Conservation (phyloP, 495 filamentous ascomycete genomes). For the Penicillium arizonense region DNA sequence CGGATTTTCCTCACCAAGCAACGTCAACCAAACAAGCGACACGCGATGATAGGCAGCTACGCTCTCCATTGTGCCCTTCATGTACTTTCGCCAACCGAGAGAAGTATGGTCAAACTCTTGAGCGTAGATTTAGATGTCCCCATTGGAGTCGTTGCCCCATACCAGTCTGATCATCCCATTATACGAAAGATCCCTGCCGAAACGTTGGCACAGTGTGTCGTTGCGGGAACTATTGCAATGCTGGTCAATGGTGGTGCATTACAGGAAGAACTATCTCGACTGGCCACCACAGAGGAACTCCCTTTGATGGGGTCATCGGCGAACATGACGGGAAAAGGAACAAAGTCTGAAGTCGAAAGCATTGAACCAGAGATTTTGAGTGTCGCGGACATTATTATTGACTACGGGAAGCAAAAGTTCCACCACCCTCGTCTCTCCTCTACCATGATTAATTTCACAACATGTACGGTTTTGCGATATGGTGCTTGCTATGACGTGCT, state of each 20-base stretch:
- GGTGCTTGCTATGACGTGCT: slow-evolving; percentile 35
- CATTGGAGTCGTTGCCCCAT: slow-evolving; percentile 24
- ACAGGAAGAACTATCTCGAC: slow-evolving; percentile 21
- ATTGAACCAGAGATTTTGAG: slow-evolving; percentile 27
- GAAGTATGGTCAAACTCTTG: slow-evolving; percentile 16
- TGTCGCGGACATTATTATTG: slow-evolving; percentile 28
- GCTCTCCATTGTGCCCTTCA: slow-evolving; percentile 19
- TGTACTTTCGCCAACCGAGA: slow-evolving; percentile 6
- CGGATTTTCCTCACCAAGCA: slow-evolving; percentile 18
- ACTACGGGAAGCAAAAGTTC: slow-evolving; percentile 29
- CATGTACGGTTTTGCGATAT: slow-evolving; percentile 22
- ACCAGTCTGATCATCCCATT: slow-evolving; percentile 14
- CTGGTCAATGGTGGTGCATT: slow-evolving; percentile 26
- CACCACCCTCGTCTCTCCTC: slow-evolving; percentile 24
- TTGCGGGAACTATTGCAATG: slow-evolving; percentile 23
- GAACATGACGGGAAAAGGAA: slow-evolving; percentile 26
- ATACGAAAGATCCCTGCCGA: slow-evolving; percentile 4
- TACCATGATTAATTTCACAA: slow-evolving; percentile 32
- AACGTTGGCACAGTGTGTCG: slow-evolving; percentile 10
- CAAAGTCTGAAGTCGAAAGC: slow-evolving; percentile 25
- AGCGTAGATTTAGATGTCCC: slow-evolving; percentile 21
- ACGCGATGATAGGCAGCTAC: slow-evolving; percentile 26
- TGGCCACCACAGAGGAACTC: slow-evolving; percentile 13
- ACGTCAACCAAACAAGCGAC: slow-evolving; percentile 20
- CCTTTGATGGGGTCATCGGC: slow-evolving; percentile 27